These are phyloP conservation scores for Scheffersomyces cryptocercus DNA, from an alignment of 1,139 yeast species.

Conservation along the genomic window DNA sequence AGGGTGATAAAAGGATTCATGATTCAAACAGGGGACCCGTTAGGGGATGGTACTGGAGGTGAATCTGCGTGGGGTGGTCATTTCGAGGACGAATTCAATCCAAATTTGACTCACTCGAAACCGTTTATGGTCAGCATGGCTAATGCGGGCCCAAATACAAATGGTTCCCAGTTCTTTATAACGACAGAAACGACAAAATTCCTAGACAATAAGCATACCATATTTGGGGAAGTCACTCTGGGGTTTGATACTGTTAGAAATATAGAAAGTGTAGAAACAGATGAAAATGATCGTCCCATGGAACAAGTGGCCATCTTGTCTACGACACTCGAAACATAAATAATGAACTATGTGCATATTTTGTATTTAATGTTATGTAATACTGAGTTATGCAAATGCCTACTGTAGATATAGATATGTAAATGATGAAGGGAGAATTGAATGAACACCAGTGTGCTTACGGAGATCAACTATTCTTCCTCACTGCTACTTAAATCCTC, in stretches of 20 bases:
- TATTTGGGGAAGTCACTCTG: conserved; percentile 29
- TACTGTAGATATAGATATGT: background rate
- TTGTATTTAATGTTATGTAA: background rate
- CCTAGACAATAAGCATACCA: conserved; percentile 30
- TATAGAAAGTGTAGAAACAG: conserved; percentile 26
- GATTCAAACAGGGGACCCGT: conserved; percentile 57
- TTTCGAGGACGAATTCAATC: conserved; percentile 46
- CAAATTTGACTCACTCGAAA: conserved; percentile 34
- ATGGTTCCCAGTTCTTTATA: conserved; percentile 35
- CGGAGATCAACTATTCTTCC: conserved; percentile 28
- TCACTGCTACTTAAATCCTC: conserved; percentile 42
- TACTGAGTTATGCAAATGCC: background rate
- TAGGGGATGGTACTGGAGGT: conserved; percentile 53
- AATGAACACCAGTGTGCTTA: no score
- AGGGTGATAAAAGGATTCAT: conserved; percentile 49
- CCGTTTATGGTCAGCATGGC: conserved; percentile 53
- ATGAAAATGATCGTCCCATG: conserved; percentile 21
- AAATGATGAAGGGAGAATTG: no score
- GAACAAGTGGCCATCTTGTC: conserved; percentile 23
- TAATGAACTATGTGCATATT: background rate
- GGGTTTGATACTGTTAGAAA: conserved; percentile 29
- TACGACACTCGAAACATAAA: conserved; percentile 10
- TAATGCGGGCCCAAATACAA: conserved; percentile 30
- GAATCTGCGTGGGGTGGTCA: conserved; percentile 45
- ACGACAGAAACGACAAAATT: conserved; percentile 28